Conservation (phyloP, 2,329 filamentous ascomycete species). For the Diaporthe humulicola region DNA sequence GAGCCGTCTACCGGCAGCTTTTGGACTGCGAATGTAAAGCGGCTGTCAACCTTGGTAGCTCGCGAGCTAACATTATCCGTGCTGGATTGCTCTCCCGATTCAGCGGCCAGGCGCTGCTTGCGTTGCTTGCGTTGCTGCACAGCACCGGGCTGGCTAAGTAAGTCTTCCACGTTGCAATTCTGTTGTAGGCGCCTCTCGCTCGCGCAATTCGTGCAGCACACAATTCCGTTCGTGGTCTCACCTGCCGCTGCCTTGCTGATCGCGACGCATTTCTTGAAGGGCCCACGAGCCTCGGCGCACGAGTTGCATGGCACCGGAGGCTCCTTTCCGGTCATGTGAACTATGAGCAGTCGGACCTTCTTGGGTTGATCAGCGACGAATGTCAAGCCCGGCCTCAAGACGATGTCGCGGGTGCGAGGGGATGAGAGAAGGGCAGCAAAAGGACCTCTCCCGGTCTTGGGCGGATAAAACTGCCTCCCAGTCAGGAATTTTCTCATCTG, state of each 20-base stretch:
- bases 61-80: neutral
- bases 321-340: conserved; percentile 24
- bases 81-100: neutral
- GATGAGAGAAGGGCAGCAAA: neutral
- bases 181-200: neutral
- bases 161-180: neutral
- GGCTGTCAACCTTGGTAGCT: neutral
- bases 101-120: too few relatives aligned
- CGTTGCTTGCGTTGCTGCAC: too few relatives aligned
- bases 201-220: conserved; percentile 32
- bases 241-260: conserved; percentile 8
- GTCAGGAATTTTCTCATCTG: neutral
- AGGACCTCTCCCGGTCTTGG: conserved; percentile 2
- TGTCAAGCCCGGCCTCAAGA: neutral
- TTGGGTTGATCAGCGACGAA: neutral
- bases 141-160: neutral
- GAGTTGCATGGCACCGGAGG: conserved; percentile 3
- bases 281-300: neutral
- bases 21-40: conserved; percentile 1
- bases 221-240: neutral
- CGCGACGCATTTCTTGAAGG: conserved; percentile 20
- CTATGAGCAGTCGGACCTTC: conserved; percentile 26
- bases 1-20: neutral
- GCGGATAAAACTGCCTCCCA: neutral
- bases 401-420: neutral